Percentiles rank a stretch among this genome's conserved stretches.
Conservation (phyloP, 2,329 filamentous ascomycete genomes). For the Clonostachys solani region DNA sequence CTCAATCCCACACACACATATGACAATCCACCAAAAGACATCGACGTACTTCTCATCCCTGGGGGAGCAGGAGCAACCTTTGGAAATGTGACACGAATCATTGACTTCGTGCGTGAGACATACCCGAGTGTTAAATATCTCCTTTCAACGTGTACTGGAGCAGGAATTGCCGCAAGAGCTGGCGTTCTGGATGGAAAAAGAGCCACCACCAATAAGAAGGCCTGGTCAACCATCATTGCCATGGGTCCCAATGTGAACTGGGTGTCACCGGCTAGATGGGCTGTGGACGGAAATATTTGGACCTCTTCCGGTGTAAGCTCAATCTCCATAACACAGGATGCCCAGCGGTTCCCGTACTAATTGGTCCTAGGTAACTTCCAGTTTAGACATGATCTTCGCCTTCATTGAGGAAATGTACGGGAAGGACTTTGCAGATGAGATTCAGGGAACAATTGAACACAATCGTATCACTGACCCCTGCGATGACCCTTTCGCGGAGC, state of each 20-base stretch:
- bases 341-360: no score
- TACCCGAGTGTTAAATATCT: slow-evolving; percentile 45
- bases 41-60: slow-evolving; percentile 31
- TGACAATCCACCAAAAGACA: slow-evolving; percentile 18
- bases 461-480: slow-evolving; percentile 2
- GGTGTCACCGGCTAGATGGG: slow-evolving; percentile 50
- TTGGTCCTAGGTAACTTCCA: slow-evolving; percentile 12
- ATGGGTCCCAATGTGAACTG: slow-evolving; percentile 45
- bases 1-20: slow-evolving; percentile 30
- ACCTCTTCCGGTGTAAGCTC: slow-evolving; percentile 53
- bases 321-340: no score
- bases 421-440: slow-evolving; percentile 19
- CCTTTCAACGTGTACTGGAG: slow-evolving; percentile 62
- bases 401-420: slow-evolving; percentile 52
- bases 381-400: slow-evolving; percentile 56
- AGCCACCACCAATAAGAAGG: slow-evolving; percentile 64
- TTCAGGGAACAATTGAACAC: slow-evolving; percentile 5
- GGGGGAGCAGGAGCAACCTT: slow-evolving; percentile 16
- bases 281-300: slow-evolving; percentile 53
- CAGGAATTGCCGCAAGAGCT: slow-evolving; percentile 48
- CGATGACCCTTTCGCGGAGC: slow-evolving; percentile 7
- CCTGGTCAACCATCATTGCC: slow-evolving; percentile 38
- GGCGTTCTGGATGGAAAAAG: slow-evolving; percentile 53
- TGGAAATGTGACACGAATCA: slow-evolving; percentile 11
- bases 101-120: slow-evolving; percentile 33